Base-by-base conservation (phyloP, 1,284 basidiomycete genomes). In the Stereum hirsutum region DNA sequence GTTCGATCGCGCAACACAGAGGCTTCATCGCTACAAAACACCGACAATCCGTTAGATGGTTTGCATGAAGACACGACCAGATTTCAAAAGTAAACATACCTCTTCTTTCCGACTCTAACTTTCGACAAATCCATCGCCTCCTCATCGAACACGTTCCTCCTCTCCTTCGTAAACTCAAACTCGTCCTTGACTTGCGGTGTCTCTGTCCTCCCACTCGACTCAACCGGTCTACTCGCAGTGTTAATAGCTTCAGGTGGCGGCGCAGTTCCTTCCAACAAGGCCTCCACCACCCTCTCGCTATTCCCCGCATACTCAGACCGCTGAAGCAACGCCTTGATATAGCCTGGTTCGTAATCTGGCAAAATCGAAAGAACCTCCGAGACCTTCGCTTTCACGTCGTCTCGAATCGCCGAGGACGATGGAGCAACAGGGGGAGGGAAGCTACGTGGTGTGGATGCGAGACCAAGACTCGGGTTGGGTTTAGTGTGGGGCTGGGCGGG, bases 141-240 rank as follows among this genome's bases (percentile, higher is more conserved):
- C 14, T 78, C 73, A 51, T 89, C 81, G 52, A 85, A 89, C 0
- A 88, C 67, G 49, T 93, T 93, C 43, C 64, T 60, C 44, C 86
- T 65, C 50, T 72, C 70, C 34, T 59, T 63, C 45, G 68, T 70
- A 51, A 63, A 69, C 37, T 55, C 54, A 23, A 54, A 55, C 26
- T 62, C 55, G 5, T 60, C 60, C 27, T 40, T 19, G 23, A 34
- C 19, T 12, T 33, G 36, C 27, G 19, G 24, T 8, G 25, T 3
- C 20, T 19, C 11, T 7, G 11, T 35, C 28, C 40, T 30, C 39
- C 20, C 39, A 38, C 4, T 47, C 17, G 6, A 58, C n/a, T n/a
- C n/a, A n/a, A n/a, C n/a, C 46, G 25, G 66, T 10, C n/a, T 8
- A 32, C 14, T 17, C n/a, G n/a, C n/a, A 17, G 31, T 17, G 19